Percentiles rank a stretch among this genome's conserved stretches.
These are phyloP conservation scores for Stephania cephalantha DNA, from an alignment of 164 flowering plant genomes.

Conservation along the genomic window DNA sequence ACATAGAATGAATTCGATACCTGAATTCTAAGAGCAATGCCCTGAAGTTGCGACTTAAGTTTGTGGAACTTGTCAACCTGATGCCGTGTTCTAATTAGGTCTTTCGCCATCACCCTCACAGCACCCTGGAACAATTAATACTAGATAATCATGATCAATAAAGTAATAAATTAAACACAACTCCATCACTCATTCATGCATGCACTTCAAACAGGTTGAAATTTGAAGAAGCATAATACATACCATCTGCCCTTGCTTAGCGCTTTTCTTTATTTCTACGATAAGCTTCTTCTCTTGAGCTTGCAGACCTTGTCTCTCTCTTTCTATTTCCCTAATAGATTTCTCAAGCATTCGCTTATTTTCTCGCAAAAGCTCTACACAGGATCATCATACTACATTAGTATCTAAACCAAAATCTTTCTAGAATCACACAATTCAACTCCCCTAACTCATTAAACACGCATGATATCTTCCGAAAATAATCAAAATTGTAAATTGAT, in stretches of 20 bases:
- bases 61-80: conserved; percentile 91
- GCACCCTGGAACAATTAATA: conserved; percentile 60
- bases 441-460: background rate
- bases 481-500: background rate
- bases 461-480: background rate
- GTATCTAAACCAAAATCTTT: background rate
- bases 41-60: conserved; percentile 96
- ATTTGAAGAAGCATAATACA: background rate
- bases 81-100: conserved; percentile 90
- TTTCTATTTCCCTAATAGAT: conserved; percentile 89
- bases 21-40: conserved; percentile 93
- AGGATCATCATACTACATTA: conserved; percentile 8
- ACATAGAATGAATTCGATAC: conserved; percentile 27
- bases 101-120: conserved; percentile 98
- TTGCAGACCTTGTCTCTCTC: conserved; percentile 93
- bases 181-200: background rate
- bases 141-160: background rate
- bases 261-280: conserved; percentile 83
- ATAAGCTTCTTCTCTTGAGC: conserved; percentile 93
- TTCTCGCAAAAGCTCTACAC: conserved; percentile 85
- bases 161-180: background rate
- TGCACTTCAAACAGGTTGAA: background rate
- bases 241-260: conserved; percentile 99
- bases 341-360: conserved; percentile 95
- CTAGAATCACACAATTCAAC: background rate